Base-by-base conservation (phyloP, 768 basidiomycete species). In the Rhodotorula toruloides region DNA sequence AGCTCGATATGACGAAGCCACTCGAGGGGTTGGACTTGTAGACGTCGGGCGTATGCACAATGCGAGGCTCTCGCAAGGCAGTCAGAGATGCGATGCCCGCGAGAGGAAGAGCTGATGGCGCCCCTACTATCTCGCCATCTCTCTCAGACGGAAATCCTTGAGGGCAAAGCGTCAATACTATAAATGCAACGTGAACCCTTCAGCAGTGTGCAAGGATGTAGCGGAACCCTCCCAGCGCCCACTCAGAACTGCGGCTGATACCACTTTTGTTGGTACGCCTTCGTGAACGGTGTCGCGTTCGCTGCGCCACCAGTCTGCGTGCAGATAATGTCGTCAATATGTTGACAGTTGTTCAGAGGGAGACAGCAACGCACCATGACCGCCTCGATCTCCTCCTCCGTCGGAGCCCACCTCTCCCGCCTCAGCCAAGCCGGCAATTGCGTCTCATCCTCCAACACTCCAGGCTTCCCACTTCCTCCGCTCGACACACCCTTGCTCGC, bases 321-420 rank as follows among this genome's bases (percentile, higher is more conserved):
- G 14, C 17, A n/a, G 55, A n/a, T 13, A n/a, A 49, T 11, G 9
- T 4, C 19, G 17, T 12, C 16, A 14, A 34, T 31, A 36, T 42
- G 29, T n/a, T n/a, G 21, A 12, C 8, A 32, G 48, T 31, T 8
- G 31, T 17, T 14, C 5, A 22, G 39, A 1, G 34, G 22, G 54
- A 43, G 25, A 4, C 3, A 1, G 2, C 13, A 25, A 60, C 69
- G 32, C 42, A 70, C 69, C 47, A 59, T 54, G 29, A 70, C 54
- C n/a, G 69, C 69, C 4, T 66, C 65, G 22, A 66, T 52, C 54
- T 70, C 69, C 17, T 31, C 47, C 37, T 66, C 64, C 0, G 19
- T 43, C 9, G 58, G 61, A 25, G 55, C 58, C 32, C 42, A 63
- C 40, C 43, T n/a, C 2, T 2, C 48, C 61, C 69, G 46, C 53